Evolutionary conservation across 1,284 basidiomycete species (phyloP), one percentile per base, ranked within the genome.

Genomic region (Apiotrichum laibachii): DNA sequence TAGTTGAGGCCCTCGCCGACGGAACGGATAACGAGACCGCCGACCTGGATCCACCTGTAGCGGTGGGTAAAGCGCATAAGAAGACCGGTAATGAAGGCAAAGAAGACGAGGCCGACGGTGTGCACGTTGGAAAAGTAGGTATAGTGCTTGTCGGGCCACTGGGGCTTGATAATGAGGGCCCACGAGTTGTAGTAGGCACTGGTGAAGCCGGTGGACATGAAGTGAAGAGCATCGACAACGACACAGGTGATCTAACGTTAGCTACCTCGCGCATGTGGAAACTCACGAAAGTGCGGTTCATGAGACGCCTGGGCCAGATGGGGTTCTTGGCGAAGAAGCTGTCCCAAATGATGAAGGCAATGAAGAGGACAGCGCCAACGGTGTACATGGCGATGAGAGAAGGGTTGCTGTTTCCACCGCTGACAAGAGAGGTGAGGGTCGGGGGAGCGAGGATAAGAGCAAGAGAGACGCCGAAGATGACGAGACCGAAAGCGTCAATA

Each of bases 341-440:
- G 57, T 81, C 80, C 72, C 73, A 81, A 35, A 75, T 52, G 22
- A 68, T 48, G 55, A 75, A 80, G 16, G 67, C 58, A 59, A 73
- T 69, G 62, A 80, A 72, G 39, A 77, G 60, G 21, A 77, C 53
- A 5, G 70, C 75, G 33, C 79, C 80, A 31, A 77, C 67, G 42
- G 70, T 68, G 50, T 78, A 68, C 72, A 80, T 75, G 55, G 79
- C 77, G 58, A 81, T 80, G 54, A 81, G 69, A 1, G 73, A 77
- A n/a, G 73, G 72, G 60, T 79, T 79, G 21, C 60, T 59, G 69
- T 75, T 79, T 0, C 72, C 73, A 16, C 68, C 68, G 13, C 64
- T 61, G 39, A 75, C 76, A 10, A 67, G 68, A 31, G 68, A 59
- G 46, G 57, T 64, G 49, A 79, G 67, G 19, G 75, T 77, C 61